Base-by-base conservation (phyloP, 2,329 filamentous ascomycete species). In the Epichloe typhina region DNA sequence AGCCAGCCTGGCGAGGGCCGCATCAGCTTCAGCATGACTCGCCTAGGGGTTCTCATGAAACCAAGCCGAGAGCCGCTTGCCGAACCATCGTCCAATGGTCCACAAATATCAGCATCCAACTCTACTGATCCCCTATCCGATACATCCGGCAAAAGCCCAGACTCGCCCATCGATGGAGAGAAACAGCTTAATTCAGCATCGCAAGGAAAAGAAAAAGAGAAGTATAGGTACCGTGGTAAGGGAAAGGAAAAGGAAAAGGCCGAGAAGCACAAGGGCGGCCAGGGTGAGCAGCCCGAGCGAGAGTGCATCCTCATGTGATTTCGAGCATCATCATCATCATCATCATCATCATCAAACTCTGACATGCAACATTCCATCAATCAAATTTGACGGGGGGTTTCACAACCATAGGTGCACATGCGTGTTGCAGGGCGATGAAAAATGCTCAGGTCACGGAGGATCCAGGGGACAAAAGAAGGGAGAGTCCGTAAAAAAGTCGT, bases 1-100 rank as follows among this genome's bases (percentile, higher is more conserved):
- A 83, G 80, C 57, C 77, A 82, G 56, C 73, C 70, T 1, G 76
- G 78, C 31, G 80, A 83, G 56, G 71, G 71, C 15, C 71, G 80
- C 4, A 73, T 80, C 51, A 80, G 76, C 58, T 66, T 75, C 17
- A 77, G 75, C 3, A 79, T 83, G 61, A 74, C 72, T 15, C 72
- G 76, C n/a, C 63, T 80, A 4, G 73, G 72, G 9, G 71, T 73
- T 0, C 68, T 79, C 6, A 72, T 74, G 57, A 73, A 72, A 47
- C 58, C 70, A 8, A 77, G 74, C 64, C 76, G 70, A 58, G 77
- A 80, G 52, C 69, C 50, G 7, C 55, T 61, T 11, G 52, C 53
- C 8, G 66, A 66, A 15, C 52, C 54, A 15, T 43, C 33, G 1
- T 7, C 44, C 23, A 60, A 57, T 40, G 51, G 49, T 9, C 47